Conservation (phyloP, 2,329 filamentous ascomycete species). For the Aureobasidium sp. region DNA sequence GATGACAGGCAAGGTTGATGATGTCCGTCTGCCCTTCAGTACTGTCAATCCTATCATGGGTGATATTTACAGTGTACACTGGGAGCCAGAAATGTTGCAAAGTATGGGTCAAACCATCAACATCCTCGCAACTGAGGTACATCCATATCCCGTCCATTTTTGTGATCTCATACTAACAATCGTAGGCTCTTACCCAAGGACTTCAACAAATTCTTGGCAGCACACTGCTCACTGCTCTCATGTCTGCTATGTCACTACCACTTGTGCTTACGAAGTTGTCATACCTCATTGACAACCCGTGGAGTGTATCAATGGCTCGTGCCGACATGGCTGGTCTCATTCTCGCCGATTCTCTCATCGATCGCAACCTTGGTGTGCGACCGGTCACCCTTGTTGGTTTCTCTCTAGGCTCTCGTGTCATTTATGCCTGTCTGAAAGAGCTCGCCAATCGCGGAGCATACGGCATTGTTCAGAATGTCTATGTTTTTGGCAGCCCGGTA, state of each 20-base stretch:
- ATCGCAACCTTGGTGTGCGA: slow-evolving; percentile 81
- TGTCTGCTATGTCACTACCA: slow-evolving; percentile 89
- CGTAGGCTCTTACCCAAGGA: slow-evolving; percentile 83
- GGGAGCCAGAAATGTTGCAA: slow-evolving; percentile 96
- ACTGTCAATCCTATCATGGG: slow-evolving; percentile 98
- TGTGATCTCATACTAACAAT: slow-evolving; percentile 20
- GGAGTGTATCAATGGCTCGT: slow-evolving; percentile 91
- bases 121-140: slow-evolving; percentile 90
- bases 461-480: slow-evolving; percentile 89
- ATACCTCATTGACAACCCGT: slow-evolving; percentile 96
- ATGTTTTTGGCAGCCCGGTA: slow-evolving; percentile 85
- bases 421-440: slow-evolving; percentile 85
- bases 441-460: slow-evolving; percentile 75
- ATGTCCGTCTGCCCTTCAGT: slow-evolving; percentile 90
- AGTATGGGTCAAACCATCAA: slow-evolving; percentile 99
- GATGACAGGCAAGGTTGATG: slow-evolving; percentile 98
- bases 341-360: slow-evolving; percentile 86
- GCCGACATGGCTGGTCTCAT: slow-evolving; percentile 85
- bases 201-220: slow-evolving; percentile 90
- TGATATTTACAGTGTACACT: slow-evolving; percentile 91
- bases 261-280: slow-evolving; percentile 87
- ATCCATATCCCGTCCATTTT: slow-evolving; percentile 20
- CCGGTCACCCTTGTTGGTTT: slow-evolving; percentile 93
- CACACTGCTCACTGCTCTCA: slow-evolving; percentile 79
- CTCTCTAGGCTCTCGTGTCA: slow-evolving; percentile 84